Percentiles rank a stretch among this genome's conserved stretches.
Evolutionary conservation across 176 grass and related monocot genomes (phyloP).

Genomic region (Calamus simplicifolius): DNA sequence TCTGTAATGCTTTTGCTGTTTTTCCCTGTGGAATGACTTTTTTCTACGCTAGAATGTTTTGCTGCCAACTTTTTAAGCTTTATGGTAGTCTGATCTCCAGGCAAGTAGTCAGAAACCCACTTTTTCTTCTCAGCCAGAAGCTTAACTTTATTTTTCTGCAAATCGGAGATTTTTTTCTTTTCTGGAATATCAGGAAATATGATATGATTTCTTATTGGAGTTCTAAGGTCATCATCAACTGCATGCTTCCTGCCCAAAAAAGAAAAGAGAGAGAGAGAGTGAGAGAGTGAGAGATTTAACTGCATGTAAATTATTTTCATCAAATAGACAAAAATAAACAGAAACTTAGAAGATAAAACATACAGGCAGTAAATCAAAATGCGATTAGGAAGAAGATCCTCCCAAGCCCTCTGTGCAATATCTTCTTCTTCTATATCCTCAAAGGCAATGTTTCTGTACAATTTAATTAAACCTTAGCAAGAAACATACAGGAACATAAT

Average conservation of each 20-base stretch:
- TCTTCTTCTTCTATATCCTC: conserved; percentile 36
- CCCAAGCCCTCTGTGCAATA: conserved; percentile 60
- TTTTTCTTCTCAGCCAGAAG: conserved; percentile 25
- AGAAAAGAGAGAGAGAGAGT: conserved; percentile 1
- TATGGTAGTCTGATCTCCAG: conserved; percentile 10
- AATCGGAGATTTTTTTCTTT: conserved; percentile 12
- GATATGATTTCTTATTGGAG: conserved; percentile 48
- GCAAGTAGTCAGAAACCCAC: conserved; percentile 15
- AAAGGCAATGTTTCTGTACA: conserved; percentile 46
- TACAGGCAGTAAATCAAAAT: conserved; percentile 83
- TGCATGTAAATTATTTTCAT: neutral
- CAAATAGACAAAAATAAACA: neutral
- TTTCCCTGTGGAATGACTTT: no score
- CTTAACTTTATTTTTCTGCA: conserved; percentile 22
- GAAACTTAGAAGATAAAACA: conserved; percentile 13
- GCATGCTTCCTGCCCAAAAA: conserved; percentile 44
- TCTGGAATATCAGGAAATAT: conserved; percentile 48
- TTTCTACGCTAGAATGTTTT: neutral
- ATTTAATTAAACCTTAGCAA: conserved; percentile 1
- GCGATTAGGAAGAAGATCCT: conserved; percentile 33
- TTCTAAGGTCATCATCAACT: conserved; percentile 35
- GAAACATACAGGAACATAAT: no score
- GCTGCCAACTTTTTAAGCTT: conserved; percentile 3
- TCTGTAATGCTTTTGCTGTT: no score
- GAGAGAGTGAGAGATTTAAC: neutral